Percentiles rank a stretch among this genome's conserved stretches.
These are phyloP conservation scores for Neocallimastix lanati DNA, from an alignment of 192 early-diverging fungal species.

Conservation along the genomic window DNA sequence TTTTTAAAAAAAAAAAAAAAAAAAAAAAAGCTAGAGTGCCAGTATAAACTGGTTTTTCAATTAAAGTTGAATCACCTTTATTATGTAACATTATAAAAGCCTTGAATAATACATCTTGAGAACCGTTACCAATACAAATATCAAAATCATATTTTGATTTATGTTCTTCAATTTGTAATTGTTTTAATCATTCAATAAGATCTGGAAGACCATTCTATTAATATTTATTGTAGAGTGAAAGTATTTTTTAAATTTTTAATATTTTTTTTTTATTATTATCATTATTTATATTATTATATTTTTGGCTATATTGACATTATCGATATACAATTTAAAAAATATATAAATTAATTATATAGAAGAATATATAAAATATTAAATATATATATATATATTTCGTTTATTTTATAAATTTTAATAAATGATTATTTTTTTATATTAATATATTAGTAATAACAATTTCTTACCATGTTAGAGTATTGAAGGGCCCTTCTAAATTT, in stretches of 20 bases:
- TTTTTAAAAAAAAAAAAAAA: too few species aligned
- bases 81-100: background rate
- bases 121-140: constrained; percentile 29
- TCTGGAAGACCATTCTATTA: constrained; percentile 20
- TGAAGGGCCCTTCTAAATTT: constrained; percentile 8
- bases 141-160: constrained; percentile 19
- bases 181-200: constrained; percentile 20
- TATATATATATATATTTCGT: background rate
- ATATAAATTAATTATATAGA: too few species aligned
- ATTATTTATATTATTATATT: too few species aligned
- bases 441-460: too few species aligned
- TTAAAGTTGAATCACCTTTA: background rate
- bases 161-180: constrained; percentile 22
- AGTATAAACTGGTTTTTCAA: background rate
- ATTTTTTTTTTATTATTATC: too few species aligned
- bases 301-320: too few species aligned
- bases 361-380: too few species aligned
- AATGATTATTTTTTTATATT: too few species aligned
- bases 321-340: too few species aligned
- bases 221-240: background rate
- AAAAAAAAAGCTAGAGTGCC: background rate
- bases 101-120: constrained; percentile 31
- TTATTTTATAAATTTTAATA: too few species aligned
- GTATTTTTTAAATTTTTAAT: too few species aligned
- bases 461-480: constrained; percentile 1